These are phyloP conservation scores for Limonium bicolor DNA, from an alignment of 148 eudicot genomes.

Conservation along the genomic window DNA sequence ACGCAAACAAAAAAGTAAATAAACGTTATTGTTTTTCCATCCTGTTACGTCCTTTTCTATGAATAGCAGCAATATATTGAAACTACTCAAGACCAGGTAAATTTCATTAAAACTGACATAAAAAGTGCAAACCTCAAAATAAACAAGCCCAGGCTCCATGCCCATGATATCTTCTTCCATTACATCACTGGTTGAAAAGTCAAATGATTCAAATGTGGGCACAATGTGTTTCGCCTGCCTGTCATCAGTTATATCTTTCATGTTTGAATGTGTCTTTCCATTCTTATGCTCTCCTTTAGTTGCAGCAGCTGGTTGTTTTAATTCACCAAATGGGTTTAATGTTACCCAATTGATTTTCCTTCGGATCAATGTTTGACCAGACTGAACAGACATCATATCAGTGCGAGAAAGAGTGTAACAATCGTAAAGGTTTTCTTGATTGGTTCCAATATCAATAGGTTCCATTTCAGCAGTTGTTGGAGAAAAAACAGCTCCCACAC, in stretches of 20 bases:
- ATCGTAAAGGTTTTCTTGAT: slow-evolving; percentile 62
- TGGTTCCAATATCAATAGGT: slow-evolving; percentile 77
- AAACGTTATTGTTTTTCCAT: too few relatives aligned
- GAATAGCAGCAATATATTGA: too few relatives aligned
- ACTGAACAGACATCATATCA: slow-evolving; percentile 31
- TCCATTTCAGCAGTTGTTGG: slow-evolving; percentile 97
- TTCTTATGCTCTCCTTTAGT: slow-evolving; percentile 13
- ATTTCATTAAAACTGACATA: too few relatives aligned
- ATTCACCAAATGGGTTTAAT: slow-evolving; percentile 77
- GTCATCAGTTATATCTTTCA: slow-evolving; percentile 13
- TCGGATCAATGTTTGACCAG: slow-evolving; percentile 28
- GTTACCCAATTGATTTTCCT: slow-evolving; percentile 82
- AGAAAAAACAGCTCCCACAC: slow-evolving; percentile 94
- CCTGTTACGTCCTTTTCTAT: too few relatives aligned
- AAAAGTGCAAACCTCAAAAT: slow-evolving; percentile 95
- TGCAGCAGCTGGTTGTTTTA: slow-evolving; percentile 14
- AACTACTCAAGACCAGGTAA: too few relatives aligned
- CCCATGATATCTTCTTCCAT: slow-evolving; percentile 97
- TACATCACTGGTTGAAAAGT: slow-evolving; percentile 66
- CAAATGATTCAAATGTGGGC: slow-evolving; percentile 79
- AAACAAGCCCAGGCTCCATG: slow-evolving; percentile 88
- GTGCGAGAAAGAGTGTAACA: slow-evolving; percentile 66
- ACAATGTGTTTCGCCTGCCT: slow-evolving; percentile 17
- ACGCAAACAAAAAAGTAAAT: not conserved
- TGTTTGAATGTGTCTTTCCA: slow-evolving; percentile 11